phyloP scores from a whole-genome alignment of 345 rosid genomes.

The Eucalyptus polyanthemos region DNA sequence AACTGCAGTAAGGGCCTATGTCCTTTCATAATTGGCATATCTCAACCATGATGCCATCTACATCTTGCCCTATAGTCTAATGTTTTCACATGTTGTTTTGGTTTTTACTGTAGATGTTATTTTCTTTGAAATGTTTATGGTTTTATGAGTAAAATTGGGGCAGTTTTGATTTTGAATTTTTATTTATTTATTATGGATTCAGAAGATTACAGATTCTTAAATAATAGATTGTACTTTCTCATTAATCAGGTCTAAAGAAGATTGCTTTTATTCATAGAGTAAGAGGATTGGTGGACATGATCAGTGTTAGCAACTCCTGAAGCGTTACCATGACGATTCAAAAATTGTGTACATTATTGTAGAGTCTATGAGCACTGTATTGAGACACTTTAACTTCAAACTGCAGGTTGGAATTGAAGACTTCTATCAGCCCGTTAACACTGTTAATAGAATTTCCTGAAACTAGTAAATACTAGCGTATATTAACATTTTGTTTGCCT shows the following conservation, averaged over 20 bases:
- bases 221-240: not conserved
- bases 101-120: too few species aligned
- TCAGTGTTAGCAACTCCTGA: not conserved
- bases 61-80: too few species aligned
- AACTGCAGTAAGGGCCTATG: too few species aligned
- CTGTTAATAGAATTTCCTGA: not conserved
- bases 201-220: too few species aligned
- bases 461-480: not conserved
- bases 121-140: too few species aligned
- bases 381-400: not conserved
- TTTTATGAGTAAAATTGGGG: too few species aligned
- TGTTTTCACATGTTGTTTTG: too few species aligned
- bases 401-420: accelerated
- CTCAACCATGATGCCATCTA: too few species aligned
- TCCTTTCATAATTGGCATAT: too few species aligned
- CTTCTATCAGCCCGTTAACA: not conserved
- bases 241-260: not conserved
- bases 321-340: not conserved
- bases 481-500: not conserved
- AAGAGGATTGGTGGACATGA: not conserved
- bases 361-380: not conserved
- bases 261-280: not conserved
- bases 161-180: too few species aligned
- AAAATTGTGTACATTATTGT: not conserved
- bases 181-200: too few species aligned